These are phyloP conservation scores for Rhodotorula sp. DNA, from an alignment of 1,284 basidiomycete genomes.

Conservation along the genomic window DNA sequence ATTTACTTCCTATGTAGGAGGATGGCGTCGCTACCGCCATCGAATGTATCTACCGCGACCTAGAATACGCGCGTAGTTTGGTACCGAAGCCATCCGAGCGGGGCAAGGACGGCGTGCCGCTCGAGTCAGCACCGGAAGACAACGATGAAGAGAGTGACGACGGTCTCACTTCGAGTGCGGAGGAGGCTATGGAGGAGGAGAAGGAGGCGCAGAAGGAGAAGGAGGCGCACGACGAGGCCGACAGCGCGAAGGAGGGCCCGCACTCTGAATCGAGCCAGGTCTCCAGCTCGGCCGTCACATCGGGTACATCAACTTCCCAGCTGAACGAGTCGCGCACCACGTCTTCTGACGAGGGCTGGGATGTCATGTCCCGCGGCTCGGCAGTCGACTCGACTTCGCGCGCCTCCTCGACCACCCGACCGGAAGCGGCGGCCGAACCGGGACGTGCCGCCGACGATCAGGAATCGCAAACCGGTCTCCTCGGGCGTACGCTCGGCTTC, in stretches of 20 bases:
- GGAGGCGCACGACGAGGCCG: background rate
- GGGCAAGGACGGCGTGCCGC: conserved; percentile 9
- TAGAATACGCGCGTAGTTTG: conserved; percentile 50
- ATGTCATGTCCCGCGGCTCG: conserved; percentile 28
- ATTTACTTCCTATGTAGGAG: conserved; percentile 58
- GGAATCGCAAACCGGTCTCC: conserved; percentile 11
- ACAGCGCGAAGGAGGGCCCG: background rate
- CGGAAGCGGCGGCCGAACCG: background rate
- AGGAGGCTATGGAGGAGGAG: background rate
- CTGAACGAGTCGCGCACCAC: conserved; percentile 10
- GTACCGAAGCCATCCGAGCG: conserved; percentile 16
- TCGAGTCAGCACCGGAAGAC: background rate
- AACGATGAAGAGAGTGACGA: conserved; percentile 2
- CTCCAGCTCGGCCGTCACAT: too few relatives aligned
- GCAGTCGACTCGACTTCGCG: conserved; percentile 12
- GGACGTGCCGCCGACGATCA: background rate
- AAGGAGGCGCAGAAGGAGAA: background rate
- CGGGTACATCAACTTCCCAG: background rate
- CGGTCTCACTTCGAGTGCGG: background rate
- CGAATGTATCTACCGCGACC: conserved; percentile 85
- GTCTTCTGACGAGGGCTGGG: conserved; percentile 29
- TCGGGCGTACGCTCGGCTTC: conserved; percentile 18
- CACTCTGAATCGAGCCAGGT: background rate
- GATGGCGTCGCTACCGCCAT: conserved; percentile 83
- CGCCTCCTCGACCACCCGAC: conserved; percentile 1